Base-by-base conservation (phyloP, 2,329 filamentous ascomycete species). In the Neonectria faginata region DNA sequence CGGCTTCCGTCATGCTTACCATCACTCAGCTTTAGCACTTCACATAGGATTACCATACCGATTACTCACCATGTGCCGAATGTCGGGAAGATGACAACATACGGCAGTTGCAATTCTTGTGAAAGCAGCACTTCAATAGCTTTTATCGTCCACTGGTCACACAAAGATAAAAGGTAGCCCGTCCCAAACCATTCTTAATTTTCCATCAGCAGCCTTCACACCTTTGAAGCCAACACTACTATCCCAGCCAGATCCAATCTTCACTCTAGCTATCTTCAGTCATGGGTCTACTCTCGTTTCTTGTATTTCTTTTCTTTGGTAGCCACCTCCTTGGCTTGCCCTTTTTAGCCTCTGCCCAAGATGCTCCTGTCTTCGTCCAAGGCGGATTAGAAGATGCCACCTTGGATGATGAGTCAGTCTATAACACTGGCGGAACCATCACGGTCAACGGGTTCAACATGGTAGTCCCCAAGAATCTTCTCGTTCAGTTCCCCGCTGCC, bases 381-480 rank as follows among this genome's bases (percentile, higher is more conserved):
- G 78, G 77, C 10, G 71, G 67, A 4, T 61, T 77, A 20, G 73
- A 79, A 60, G 77, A 74, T 56, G 78, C 76, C 42, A 74, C 74
- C 1, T 75, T 72, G 3, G 67, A 71, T 7, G 77, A 78, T 53
- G 70, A 75, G 12, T 55, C 50, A n/a, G 65, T 74, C 2, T 80
- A 75, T 74, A 86, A 85, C 67, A 76, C 78, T 7, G 84, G 83
- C 20, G 84, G 84, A 9, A 74, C 74, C 14, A 79, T 86, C 16
- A 72, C 72, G 0, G 79, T 86, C 54, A 83, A 82, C 51, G 81
- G 81, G 0, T 83, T 80, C 67, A 75, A 68, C 16, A 79, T 86
- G 50, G 77, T 72, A 10, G 81, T 86, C 2, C 84, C 84, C 3
- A 79, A 84, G 71, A 86, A 86, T 64, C 66, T 85, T 25, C 78